These are phyloP conservation scores for Ceriops tagal DNA, from an alignment of 345 rosid species.

Conservation along the genomic window DNA sequence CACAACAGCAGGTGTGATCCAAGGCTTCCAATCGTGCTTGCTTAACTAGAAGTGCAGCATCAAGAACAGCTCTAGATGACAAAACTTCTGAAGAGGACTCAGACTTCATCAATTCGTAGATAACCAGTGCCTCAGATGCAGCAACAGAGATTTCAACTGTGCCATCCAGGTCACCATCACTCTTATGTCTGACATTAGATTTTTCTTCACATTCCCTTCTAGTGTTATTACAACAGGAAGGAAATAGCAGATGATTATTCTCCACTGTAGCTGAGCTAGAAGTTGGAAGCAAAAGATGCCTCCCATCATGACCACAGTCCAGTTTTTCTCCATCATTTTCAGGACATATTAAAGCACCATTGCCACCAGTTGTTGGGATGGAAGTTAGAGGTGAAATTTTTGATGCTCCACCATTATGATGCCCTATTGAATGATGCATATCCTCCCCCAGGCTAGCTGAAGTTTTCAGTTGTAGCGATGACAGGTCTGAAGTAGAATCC, in stretches of 20 bases:
- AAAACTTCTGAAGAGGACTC: slow-evolving; percentile 34
- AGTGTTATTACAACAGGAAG: slow-evolving; percentile 1
- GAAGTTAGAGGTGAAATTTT: slow-evolving; percentile 13
- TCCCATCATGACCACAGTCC: slow-evolving; percentile 3
- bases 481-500: slow-evolving; percentile 13
- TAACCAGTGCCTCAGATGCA: slow-evolving; percentile 65
- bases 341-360: slow-evolving; percentile 8
- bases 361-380: slow-evolving; percentile 9
- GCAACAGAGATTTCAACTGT: slow-evolving; percentile 59
- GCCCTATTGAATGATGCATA: slow-evolving; percentile 6
- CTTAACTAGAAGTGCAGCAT: slow-evolving; percentile 54
- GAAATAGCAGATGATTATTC: slow-evolving; percentile 11
- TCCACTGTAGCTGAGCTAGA: slow-evolving; percentile 11
- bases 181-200: slow-evolving; percentile 16
- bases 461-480: slow-evolving; percentile 21
- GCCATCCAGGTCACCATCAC: slow-evolving; percentile 34
- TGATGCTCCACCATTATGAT: not conserved
- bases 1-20: slow-evolving; percentile 22
- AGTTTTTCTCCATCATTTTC: slow-evolving; percentile 7
- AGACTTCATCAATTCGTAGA: slow-evolving; percentile 44
- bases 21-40: slow-evolving; percentile 47
- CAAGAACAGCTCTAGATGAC: slow-evolving; percentile 41
- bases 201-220: slow-evolving; percentile 17
- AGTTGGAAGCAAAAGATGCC: slow-evolving; percentile 7
- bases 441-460: slow-evolving; percentile 15